Conservation (phyloP, 345 rosid genomes). For the Chamaenerion angustifolium region DNA sequence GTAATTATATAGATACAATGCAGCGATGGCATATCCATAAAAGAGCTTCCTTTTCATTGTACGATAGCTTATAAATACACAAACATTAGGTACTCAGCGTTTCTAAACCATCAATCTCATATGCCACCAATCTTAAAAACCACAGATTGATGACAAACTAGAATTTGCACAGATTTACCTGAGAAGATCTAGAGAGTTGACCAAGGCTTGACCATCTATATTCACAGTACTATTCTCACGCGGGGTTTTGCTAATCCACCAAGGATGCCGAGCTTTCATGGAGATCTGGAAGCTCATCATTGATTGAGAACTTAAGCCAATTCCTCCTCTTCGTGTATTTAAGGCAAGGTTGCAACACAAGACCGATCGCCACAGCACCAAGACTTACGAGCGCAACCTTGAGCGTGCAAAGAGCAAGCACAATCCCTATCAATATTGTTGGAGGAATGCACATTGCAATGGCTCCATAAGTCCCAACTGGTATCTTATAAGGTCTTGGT, state of each 20-base stretch:
- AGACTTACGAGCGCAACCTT: slow-evolving; percentile 47
- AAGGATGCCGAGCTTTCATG: slow-evolving; percentile 10
- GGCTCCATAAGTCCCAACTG: slow-evolving; percentile 48
- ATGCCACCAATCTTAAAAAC: too few species aligned
- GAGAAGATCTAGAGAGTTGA: too few species aligned
- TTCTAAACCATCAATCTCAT: too few species aligned
- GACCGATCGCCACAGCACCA: slow-evolving; percentile 37
- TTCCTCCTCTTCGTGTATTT: slow-evolving; percentile 31
- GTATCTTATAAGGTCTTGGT: slow-evolving; percentile 57
- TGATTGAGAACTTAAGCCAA: slow-evolving; percentile 41
- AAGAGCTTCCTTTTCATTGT: too few species aligned
- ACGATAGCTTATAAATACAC: too few species aligned
- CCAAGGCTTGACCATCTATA: too few species aligned
- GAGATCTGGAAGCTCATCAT: slow-evolving; percentile 22
- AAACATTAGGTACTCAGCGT: too few species aligned
- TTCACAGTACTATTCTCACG: neutral
- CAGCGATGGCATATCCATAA: too few species aligned
- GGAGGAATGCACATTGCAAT: slow-evolving; percentile 61
- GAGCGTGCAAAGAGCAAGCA: slow-evolving; percentile 43
- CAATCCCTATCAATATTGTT: slow-evolving; percentile 37
- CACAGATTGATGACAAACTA: too few species aligned
- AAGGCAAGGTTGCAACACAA: slow-evolving; percentile 42
- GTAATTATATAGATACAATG: too few species aligned
- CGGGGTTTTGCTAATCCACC: neutral
- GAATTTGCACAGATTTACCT: neutral